Percentiles rank a stretch among this genome's conserved stretches.
Conservation (phyloP, 345 rosid genomes). For the Angophora floribunda region DNA sequence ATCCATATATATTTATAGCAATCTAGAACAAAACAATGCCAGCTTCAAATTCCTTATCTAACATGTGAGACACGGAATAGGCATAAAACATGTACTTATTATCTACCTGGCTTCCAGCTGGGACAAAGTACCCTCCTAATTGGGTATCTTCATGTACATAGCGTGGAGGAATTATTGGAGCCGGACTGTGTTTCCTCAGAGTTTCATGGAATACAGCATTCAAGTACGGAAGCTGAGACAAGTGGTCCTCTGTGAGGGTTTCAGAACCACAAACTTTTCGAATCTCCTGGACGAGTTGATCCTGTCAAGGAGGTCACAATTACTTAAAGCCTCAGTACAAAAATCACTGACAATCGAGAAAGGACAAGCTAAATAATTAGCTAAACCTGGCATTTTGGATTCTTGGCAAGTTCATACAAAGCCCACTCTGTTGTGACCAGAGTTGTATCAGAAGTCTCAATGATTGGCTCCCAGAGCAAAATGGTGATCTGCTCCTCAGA, state of each 20-base stretch:
- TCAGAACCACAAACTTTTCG: slow-evolving; percentile 38
- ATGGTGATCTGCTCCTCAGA: slow-evolving; percentile 51
- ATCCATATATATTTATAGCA: slow-evolving; percentile 78
- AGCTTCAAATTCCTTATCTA: neutral
- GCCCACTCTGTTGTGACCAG: slow-evolving; percentile 90
- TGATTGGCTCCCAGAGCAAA: slow-evolving; percentile 72
- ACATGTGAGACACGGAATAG: neutral
- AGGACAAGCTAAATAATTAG: neutral
- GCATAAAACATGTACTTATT: neutral
- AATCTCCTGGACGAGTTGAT: slow-evolving; percentile 34
- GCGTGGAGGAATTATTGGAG: slow-evolving; percentile 70
- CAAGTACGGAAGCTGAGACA: slow-evolving; percentile 48
- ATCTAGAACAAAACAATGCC: slow-evolving; percentile 29
- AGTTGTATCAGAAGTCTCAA: slow-evolving; percentile 75
- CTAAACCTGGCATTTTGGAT: slow-evolving; percentile 41
- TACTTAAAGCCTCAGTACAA: neutral
- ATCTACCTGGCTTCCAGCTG: slow-evolving; percentile 61
- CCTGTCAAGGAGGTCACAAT: slow-evolving; percentile 17
- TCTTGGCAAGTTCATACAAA: slow-evolving; percentile 69
- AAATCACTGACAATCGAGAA: neutral
- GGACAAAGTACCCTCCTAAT: slow-evolving; percentile 62
- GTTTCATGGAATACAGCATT: slow-evolving; percentile 79
- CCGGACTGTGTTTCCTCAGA: slow-evolving; percentile 67
- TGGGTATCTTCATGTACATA: slow-evolving; percentile 71
- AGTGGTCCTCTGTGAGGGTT: slow-evolving; percentile 53